Conservation (phyloP, 2,329 filamentous ascomycete species). For the Colletotrichum eleusines region DNA sequence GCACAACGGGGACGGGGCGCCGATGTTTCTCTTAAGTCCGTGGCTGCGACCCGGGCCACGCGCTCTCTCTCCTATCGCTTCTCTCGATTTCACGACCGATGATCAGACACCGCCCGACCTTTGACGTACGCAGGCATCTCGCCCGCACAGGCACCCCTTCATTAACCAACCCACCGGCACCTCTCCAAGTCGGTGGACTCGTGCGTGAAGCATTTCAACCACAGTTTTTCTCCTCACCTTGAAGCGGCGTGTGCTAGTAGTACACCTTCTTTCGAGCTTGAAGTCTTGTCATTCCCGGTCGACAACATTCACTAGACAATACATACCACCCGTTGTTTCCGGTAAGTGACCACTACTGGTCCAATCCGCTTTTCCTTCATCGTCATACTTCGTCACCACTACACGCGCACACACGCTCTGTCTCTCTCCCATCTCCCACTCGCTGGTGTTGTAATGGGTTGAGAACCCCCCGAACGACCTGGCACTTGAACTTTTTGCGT, state of each 20-base stretch:
- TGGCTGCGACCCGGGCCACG: slow-evolving; percentile 16
- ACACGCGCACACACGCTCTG: neutral
- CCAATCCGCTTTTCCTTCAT: slow-evolving; percentile 1
- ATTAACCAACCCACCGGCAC: slow-evolving; percentile 21
- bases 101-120: slow-evolving; percentile 32
- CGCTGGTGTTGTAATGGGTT: neutral
- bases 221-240: neutral
- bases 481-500: neutral
- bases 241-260: neutral
- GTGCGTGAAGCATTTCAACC: neutral
- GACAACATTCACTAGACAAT: neutral
- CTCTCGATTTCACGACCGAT: slow-evolving; percentile 19
- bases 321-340: slow-evolving; percentile 1
- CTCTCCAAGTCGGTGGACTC: neutral
- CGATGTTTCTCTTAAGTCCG: slow-evolving; percentile 35
- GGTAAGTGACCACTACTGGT: slow-evolving; percentile 24
- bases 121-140: slow-evolving; percentile 25
- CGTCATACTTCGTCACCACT: slow-evolving; percentile 28
- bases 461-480: neutral
- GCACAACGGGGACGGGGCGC: slow-evolving; percentile 29
- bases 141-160: slow-evolving; percentile 2
- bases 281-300: neutral
- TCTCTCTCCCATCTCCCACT: neutral
- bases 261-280: neutral
- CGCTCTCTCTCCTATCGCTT: slow-evolving; percentile 1